Conservation (phyloP, 495 filamentous ascomycete genomes). For the Evansstolkia leycettana region DNA sequence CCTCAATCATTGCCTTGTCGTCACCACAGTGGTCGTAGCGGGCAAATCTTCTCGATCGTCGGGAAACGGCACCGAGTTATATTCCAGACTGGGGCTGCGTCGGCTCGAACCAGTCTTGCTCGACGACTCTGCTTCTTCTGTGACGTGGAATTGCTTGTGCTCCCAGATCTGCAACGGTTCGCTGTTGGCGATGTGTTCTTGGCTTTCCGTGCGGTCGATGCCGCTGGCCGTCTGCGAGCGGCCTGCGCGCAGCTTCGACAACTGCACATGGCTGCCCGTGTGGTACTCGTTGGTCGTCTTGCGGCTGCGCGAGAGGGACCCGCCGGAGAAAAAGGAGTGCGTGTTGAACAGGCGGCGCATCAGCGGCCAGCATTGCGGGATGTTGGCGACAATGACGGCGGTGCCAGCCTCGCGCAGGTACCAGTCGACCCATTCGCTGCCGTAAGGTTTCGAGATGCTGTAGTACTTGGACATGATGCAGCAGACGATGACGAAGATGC, state of each 20-base stretch:
- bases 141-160: constrained; percentile 10
- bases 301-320: constrained; percentile 3
- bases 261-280: background rate
- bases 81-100: constrained; percentile 5
- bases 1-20: no score
- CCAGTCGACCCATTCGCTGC: constrained; percentile 42
- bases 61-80: no score
- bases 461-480: constrained; percentile 46
- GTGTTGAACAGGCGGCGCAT: constrained; percentile 30
- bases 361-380: constrained; percentile 43
- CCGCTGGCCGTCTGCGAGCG: constrained; percentile 3
- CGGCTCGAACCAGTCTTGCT: constrained; percentile 1
- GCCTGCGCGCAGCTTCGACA: background rate
- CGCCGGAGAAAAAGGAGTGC: constrained; percentile 5
- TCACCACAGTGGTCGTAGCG: no score
- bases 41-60: no score
- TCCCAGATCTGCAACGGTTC: constrained; percentile 11
- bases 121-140: constrained; percentile 5
- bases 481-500: constrained; percentile 44
- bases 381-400: constrained; percentile 41
- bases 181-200: constrained; percentile 3
- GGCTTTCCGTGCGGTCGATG: constrained; percentile 3
- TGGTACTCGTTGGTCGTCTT: constrained; percentile 1
- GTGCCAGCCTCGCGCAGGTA: constrained; percentile 45
- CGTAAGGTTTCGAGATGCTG: constrained; percentile 36